phyloP scores from a whole-genome alignment of 2,329 filamentous ascomycete genomes.

The Hypoxylon sp. region DNA sequence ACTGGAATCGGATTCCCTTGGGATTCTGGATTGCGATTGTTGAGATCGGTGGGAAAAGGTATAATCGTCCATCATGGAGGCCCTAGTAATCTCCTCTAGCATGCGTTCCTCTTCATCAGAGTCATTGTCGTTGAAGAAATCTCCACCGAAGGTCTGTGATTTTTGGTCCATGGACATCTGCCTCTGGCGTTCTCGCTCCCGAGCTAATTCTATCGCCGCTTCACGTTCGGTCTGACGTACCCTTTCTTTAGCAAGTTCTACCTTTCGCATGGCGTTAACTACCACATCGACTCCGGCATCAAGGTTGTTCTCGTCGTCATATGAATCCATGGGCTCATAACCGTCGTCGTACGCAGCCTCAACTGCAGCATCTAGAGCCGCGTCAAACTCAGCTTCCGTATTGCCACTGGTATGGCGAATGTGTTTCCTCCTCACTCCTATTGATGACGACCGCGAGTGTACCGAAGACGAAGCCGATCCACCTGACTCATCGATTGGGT shows the following conservation, averaged over 20 bases:
- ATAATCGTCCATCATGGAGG: conserved; percentile 84
- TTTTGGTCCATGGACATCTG: conserved; percentile 50
- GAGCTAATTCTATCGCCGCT: conserved; percentile 67
- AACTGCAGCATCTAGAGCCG: conserved; percentile 91
- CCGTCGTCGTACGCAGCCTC: conserved; percentile 96
- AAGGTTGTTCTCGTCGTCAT: conserved; percentile 50
- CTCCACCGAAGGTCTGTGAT: conserved; percentile 61
- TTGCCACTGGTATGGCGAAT: conserved; percentile 73
- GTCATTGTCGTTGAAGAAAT: conserved; percentile 70
- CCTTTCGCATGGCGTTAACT: conserved; percentile 67
- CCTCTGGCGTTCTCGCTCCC: conserved; percentile 65
- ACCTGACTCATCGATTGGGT: conserved; percentile 90
- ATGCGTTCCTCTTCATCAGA: conserved; percentile 79
- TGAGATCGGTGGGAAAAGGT: conserved; percentile 75
- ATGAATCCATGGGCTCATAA: conserved; percentile 74
- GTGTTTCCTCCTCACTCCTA: conserved; percentile 73
- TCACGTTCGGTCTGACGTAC: conserved; percentile 79
- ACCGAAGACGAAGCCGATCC: conserved; percentile 81
- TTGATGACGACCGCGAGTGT: conserved; percentile 79
- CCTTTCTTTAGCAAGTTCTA: conserved; percentile 79
- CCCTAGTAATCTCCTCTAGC: conserved; percentile 87
- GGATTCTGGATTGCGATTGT: conserved; percentile 61
- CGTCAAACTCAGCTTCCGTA: conserved; percentile 91
- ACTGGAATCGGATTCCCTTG: conserved; percentile 84
- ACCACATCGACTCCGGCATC: conserved; percentile 56